Base-by-base conservation (phyloP, 306 rosid genomes). In the Pachyrhizus erosus region DNA sequence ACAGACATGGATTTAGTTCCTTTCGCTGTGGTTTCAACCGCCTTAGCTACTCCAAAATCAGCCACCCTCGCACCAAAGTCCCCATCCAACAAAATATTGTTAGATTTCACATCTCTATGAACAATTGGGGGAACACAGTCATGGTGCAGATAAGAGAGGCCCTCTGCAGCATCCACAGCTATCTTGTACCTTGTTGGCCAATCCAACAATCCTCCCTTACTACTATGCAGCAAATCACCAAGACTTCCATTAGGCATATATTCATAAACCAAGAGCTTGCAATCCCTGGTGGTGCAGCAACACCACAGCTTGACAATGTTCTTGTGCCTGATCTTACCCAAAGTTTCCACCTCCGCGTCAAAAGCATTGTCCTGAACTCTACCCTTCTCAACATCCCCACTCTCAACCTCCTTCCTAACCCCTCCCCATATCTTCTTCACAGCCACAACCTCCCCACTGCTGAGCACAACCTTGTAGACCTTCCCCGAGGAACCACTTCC, bases 171-270 rank as follows among this genome's bases (percentile, higher is more conserved):
- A 78, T 96, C 98, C 13, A 96, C 78, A 7, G 96, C 98, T 5
- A 96, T 92, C 86, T 90, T 96, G 73, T 84, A 93, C 83, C 99
- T 89, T 0, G 90, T 91, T 10, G 94, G 97, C 99, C 99, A 96
- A 74, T 96, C 96, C 84, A 96, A 78, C 89, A 87, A 80, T 13
- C 96, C 98, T 13, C 91, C 92, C 83, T 91, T 96, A 40, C 91
- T 92, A 15, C 97, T 82, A 80, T 93, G 99, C 49, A 96, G 87
- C 92, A 93, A 83, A 72, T 96, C 98, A 52, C 98, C 99, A 4
- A 96, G 89, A 80, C 99, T 96, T 12, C 99, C 99, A 75, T 96
- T 91, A 0, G 92, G 96, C 99, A 96, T 96, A 80, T 93, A 93
- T 84, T 96, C 99, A 27, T 93, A 96, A n/a, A 96, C 98, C 90